phyloP scores from a whole-genome alignment of 1,284 basidiomycete genomes.

The Sphaerobolus stellatus region DNA sequence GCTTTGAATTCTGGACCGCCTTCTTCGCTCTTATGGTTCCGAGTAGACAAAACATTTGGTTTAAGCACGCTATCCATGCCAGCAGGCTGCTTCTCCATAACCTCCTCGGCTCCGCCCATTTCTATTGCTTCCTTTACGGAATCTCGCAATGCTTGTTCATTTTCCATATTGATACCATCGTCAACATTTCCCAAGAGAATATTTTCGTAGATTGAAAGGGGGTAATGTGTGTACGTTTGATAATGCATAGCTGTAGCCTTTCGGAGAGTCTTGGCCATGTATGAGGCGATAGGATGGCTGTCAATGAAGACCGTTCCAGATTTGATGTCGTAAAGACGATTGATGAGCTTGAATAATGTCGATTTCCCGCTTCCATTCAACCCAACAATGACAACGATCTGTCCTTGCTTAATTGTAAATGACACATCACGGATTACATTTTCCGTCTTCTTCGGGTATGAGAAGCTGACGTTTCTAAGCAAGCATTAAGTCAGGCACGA shows the following conservation, averaged over 20 bases:
- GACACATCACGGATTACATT: constrained; percentile 42
- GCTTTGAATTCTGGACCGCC: constrained; percentile 27
- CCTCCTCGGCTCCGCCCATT: constrained; percentile 37
- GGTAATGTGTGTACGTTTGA: constrained; percentile 45
- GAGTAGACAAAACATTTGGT: constrained; percentile 26
- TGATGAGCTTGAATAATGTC: constrained; percentile 43
- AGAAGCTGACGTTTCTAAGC: constrained; percentile 43
- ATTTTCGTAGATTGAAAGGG: constrained; percentile 45
- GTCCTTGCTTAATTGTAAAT: constrained; percentile 44
- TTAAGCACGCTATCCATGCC: constrained; percentile 34
- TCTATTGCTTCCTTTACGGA: constrained; percentile 36
- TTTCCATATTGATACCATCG: background rate
- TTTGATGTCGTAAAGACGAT: constrained; percentile 43
- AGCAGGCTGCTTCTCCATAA: constrained; percentile 26
- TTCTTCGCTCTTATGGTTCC: constrained; percentile 30
- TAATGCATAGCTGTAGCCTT: constrained; percentile 40
- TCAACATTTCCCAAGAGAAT: constrained; percentile 42
- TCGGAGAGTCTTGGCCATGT: constrained; percentile 36
- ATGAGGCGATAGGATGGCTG: constrained; percentile 34
- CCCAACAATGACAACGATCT: constrained; percentile 49
- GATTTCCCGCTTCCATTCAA: constrained; percentile 47
- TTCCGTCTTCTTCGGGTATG: constrained; percentile 43
- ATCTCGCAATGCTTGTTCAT: constrained; percentile 3
- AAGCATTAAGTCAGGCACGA: background rate
- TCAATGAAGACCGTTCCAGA: constrained; percentile 43